A percentile compares a stretch with the other conserved stretches of the same genome.
Conservation (phyloP, 2,329 filamentous ascomycete species). For the Knufia petricola region DNA sequence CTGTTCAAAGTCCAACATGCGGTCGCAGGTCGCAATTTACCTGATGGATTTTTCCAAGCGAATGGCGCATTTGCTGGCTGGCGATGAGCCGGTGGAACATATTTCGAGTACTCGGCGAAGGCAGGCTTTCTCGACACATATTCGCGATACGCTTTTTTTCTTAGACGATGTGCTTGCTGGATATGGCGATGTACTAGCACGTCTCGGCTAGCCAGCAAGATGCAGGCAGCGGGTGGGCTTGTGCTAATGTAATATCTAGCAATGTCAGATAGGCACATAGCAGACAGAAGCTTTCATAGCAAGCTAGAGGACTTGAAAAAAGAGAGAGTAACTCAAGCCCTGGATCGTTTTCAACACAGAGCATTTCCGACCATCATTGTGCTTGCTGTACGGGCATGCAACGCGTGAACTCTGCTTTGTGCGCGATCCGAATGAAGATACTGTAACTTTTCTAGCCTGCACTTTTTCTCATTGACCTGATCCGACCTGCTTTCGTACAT, state of each 20-base stretch:
- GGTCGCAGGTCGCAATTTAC: background rate
- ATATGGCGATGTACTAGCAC: no score
- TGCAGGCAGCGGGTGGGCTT: background rate
- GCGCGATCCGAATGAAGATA: no score
- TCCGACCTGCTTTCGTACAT: no score
- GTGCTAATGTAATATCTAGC: constrained; percentile 1
- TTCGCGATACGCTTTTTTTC: constrained; percentile 3
- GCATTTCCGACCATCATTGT: no score
- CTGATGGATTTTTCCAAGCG: background rate
- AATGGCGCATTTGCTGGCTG: background rate
- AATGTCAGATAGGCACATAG: background rate
- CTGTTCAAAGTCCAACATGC: background rate
- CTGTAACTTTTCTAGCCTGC: no score
- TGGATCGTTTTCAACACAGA: no score
- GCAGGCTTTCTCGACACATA: background rate
- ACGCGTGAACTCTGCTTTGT: no score
- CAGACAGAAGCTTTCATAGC: background rate
- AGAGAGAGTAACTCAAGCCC: no score
- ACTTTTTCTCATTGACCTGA: no score
- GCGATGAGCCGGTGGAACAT: background rate
- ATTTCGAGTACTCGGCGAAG: background rate
- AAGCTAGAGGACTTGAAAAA: background rate
- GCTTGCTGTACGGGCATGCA: no score
- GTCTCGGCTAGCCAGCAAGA: no score
- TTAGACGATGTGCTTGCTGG: background rate